Conservation (phyloP, 1,284 basidiomycete species). For the Sanghuangporus baumii region DNA sequence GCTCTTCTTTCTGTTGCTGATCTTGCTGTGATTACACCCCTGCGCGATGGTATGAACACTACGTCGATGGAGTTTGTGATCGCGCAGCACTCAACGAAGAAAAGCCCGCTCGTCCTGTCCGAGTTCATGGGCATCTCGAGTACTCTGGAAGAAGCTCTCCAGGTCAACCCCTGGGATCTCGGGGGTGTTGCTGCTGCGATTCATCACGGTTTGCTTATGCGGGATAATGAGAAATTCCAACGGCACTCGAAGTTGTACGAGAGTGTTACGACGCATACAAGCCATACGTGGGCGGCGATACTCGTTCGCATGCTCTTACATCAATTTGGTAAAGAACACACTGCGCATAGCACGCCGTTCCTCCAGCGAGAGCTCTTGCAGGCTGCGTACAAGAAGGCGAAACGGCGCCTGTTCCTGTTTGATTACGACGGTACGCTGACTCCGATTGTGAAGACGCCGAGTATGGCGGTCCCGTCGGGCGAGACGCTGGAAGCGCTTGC, state of each 20-base stretch:
- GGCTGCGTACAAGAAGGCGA: constrained; percentile 62
- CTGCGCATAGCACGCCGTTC: constrained; percentile 83
- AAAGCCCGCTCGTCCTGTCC: constrained; percentile 85
- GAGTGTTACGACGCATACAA: constrained; percentile 90
- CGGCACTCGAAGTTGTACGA: constrained; percentile 80
- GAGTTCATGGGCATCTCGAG: constrained; percentile 98
- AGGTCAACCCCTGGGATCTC: constrained; percentile 88
- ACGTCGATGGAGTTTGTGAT: constrained; percentile 98
- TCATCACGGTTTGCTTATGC: constrained; percentile 83
- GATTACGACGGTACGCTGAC: constrained; percentile 98
- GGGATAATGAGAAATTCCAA: constrained; percentile 65
- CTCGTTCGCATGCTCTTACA: constrained; percentile 86
- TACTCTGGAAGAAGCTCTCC: constrained; percentile 77
- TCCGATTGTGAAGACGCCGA: constrained; percentile 93
- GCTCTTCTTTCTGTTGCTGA: constrained; percentile 94
- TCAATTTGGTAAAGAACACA: constrained; percentile 77
- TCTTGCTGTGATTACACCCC: constrained; percentile 91
- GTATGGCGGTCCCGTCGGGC: constrained; percentile 79
- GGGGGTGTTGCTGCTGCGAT: constrained; percentile 93
- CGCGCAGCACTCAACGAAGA: constrained; percentile 77
- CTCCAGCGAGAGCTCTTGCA: constrained; percentile 66
- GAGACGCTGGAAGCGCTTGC: constrained; percentile 74
- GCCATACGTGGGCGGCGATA: constrained; percentile 92
- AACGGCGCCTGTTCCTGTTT: constrained; percentile 88
- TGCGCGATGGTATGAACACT: constrained; percentile 99